Evolutionary conservation across 768 basidiomycete species (phyloP).

Genomic region (Infundibulicybe gibba): DNA sequence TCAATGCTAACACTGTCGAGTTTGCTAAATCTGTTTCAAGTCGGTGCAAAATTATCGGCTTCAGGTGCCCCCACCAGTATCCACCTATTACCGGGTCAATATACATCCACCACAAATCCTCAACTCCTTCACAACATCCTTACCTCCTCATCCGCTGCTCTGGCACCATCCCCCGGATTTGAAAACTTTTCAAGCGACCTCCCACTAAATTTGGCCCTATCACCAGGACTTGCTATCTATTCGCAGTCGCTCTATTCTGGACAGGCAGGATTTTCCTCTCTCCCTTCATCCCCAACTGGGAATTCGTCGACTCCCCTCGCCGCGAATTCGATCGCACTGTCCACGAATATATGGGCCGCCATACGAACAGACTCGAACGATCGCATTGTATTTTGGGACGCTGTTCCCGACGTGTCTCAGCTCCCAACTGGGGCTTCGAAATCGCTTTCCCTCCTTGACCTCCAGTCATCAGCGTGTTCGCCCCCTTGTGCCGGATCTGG

Average conservation of each 20-base stretch:
- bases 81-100: constrained; percentile 75
- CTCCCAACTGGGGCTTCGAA: constrained; percentile 48
- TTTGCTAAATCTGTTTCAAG: constrained; percentile 30
- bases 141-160: constrained; percentile 58
- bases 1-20: constrained; percentile 1
- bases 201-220: constrained; percentile 64
- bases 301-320: constrained; percentile 49
- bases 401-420: constrained; percentile 71
- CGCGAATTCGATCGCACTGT: constrained; percentile 63
- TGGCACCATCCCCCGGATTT: constrained; percentile 63
- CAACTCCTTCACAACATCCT: constrained; percentile 66
- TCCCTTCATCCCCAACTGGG: constrained; percentile 45
- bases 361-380: constrained; percentile 51
- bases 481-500: constrained; percentile 73
- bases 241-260: constrained; percentile 62
- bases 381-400: constrained; percentile 75
- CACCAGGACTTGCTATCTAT: constrained; percentile 68
- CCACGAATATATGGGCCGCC: constrained; percentile 66
- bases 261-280: constrained; percentile 51
- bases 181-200: constrained; percentile 53
- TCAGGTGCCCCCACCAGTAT: constrained; percentile 48
- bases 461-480: constrained; percentile 74
- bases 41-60: constrained; percentile 65
- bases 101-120: constrained; percentile 67
- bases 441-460: constrained; percentile 58